Percentiles rank a stretch among this genome's conserved stretches.
phyloP scores from a whole-genome alignment of 2,329 filamentous ascomycete genomes.

The Calonectria pteridis region DNA sequence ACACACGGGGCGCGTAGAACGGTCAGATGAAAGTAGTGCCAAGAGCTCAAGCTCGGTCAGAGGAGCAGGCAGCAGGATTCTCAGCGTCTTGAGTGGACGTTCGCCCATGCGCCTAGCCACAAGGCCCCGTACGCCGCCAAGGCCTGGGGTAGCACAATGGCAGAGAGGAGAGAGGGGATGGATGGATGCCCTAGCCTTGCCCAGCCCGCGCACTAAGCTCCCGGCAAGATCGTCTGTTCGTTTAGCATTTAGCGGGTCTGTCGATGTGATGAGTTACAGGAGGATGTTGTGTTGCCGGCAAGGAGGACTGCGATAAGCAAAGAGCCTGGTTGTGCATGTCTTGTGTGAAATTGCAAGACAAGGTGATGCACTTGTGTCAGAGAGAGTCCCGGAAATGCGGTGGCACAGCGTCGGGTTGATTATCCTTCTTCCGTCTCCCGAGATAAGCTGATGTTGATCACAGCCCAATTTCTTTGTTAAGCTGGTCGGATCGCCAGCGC shows the following conservation, averaged over 20 bases:
- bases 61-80: constrained; percentile 49
- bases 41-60: neutral
- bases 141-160: constrained; percentile 2
- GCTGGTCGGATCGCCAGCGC: constrained; percentile 3
- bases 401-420: constrained; percentile 1
- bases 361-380: neutral
- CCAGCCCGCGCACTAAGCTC: neutral
- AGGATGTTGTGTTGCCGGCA: neutral
- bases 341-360: constrained; percentile 3
- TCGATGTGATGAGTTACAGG: neutral
- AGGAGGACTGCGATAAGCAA: neutral
- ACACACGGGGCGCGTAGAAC: neutral
- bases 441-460: constrained; percentile 6
- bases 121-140: constrained; percentile 9
- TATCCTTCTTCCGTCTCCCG: neutral
- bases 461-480: neutral
- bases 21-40: constrained; percentile 7
- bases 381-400: neutral
- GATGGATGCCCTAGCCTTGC: neutral
- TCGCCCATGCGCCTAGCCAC: constrained; percentile 15
- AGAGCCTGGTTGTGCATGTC: neutral
- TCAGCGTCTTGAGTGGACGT: constrained; percentile 40
- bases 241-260: neutral
- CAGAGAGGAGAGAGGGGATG: too few species aligned
- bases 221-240: constrained; percentile 1